Percentiles rank a stretch among this genome's conserved stretches.
Conservation (phyloP, 495 filamentous ascomycete species). For the Aspergillus coremiiformis region DNA sequence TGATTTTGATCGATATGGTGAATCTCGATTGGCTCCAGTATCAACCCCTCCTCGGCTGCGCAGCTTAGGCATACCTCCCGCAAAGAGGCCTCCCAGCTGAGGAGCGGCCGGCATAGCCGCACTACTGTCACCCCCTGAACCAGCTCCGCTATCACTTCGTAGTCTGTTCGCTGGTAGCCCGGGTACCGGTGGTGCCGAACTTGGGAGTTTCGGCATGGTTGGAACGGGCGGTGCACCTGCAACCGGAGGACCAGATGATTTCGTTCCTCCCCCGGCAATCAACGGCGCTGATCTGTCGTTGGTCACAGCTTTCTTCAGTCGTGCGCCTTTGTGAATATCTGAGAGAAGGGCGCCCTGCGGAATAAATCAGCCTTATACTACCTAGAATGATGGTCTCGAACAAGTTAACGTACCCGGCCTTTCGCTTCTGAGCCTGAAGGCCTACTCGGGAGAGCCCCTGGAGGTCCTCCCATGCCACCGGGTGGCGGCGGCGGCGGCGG, state of each 20-base stretch:
- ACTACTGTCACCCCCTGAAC: slow-evolving; percentile 35
- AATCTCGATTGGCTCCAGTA: slow-evolving; percentile 73
- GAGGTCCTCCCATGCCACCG: slow-evolving; percentile 56
- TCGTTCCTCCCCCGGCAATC: slow-evolving; percentile 50
- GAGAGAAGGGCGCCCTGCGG: slow-evolving; percentile 74
- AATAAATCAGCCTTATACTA: slow-evolving; percentile 27
- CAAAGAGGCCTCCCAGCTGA: slow-evolving; percentile 83
- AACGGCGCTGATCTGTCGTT: slow-evolving; percentile 90
- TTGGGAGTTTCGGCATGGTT: slow-evolving; percentile 51
- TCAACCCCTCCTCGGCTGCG: slow-evolving; percentile 83
- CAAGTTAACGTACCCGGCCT: slow-evolving; percentile 45
- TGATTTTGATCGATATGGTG: slow-evolving; percentile 73
- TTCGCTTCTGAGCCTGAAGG: slow-evolving; percentile 41
- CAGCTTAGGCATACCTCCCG: slow-evolving; percentile 91
- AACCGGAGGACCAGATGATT: slow-evolving; percentile 50
- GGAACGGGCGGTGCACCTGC: slow-evolving; percentile 79
- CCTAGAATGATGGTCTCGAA: neutral
- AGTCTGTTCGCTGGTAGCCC: slow-evolving; percentile 49
- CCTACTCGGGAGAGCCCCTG: slow-evolving; percentile 39
- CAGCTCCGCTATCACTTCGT: slow-evolving; percentile 77
- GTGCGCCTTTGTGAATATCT: slow-evolving; percentile 79
- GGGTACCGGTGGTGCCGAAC: slow-evolving; percentile 70
- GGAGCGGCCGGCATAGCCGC: slow-evolving; percentile 53
- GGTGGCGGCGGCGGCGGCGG: slow-evolving; percentile 60
- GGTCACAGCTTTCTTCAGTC: slow-evolving; percentile 79